Conservation (phyloP, 768 basidiomycete species). For the Suillus clintonianus region DNA sequence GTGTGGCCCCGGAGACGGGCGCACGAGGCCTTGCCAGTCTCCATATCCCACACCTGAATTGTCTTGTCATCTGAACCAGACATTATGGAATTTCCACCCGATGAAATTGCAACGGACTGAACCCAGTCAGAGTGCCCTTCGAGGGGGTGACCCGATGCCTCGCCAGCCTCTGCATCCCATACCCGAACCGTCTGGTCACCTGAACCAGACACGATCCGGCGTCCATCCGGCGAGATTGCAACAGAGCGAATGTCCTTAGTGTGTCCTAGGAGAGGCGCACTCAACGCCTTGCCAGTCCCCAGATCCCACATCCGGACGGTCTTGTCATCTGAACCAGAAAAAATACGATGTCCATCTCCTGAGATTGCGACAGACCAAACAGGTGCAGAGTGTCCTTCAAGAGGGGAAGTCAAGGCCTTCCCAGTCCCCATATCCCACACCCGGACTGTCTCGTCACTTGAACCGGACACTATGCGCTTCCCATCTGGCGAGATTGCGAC, state of each 20-base stretch:
- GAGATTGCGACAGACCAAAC: conserved; percentile 15
- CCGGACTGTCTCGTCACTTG: neutral
- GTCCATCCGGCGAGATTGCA: conserved; percentile 28
- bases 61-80: neutral
- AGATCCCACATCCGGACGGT: conserved; percentile 5
- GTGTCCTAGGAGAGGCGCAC: neutral
- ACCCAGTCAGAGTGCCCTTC: neutral
- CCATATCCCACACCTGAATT: conserved; percentile 12
- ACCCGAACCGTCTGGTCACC: neutral
- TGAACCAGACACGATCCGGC: conserved; percentile 25
- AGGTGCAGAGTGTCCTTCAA: neutral
- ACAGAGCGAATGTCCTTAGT: conserved; percentile 14
- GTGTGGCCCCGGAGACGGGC: neutral
- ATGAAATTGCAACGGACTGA: neutral
- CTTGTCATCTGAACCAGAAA: conserved; percentile 11
- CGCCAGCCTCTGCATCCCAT: conserved; percentile 10
- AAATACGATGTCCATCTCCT: conserved; percentile 2
- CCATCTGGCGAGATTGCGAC: conserved; percentile 1
- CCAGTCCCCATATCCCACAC: neutral
- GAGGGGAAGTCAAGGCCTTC: no score
- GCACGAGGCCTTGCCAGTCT: neutral
- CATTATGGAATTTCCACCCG: neutral
- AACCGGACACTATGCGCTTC: neutral
- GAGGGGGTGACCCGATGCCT: conserved; percentile 16
- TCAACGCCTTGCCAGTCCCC: neutral